phyloP scores from a whole-genome alignment of 352 stramenopile genomes.

The Pythium vanterpoolii region DNA sequence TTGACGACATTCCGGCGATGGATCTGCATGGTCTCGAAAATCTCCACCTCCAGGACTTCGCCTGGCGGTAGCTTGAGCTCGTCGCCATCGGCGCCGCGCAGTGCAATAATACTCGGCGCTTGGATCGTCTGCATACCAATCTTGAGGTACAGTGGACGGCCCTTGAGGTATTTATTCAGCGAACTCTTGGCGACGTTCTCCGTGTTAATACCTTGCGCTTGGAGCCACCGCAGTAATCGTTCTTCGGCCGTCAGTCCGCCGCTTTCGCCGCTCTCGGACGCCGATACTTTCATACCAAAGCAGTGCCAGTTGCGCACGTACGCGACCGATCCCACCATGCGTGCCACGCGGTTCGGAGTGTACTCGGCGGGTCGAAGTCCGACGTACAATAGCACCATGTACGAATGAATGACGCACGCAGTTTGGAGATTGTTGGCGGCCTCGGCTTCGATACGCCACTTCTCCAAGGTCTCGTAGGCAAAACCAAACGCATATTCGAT shows the following conservation, averaged over 20 bases:
- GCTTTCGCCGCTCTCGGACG: slow-evolving; percentile 39
- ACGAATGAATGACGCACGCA: slow-evolving; percentile 84
- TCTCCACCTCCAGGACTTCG: slow-evolving; percentile 82
- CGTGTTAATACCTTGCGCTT: slow-evolving; percentile 89
- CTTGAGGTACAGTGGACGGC: slow-evolving; percentile 83
- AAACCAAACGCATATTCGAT: slow-evolving; percentile 69
- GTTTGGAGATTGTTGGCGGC: slow-evolving; percentile 71
- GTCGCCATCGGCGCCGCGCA: slow-evolving; percentile 48
- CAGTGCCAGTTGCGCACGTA: slow-evolving; percentile 91
- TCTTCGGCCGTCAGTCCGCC: slow-evolving; percentile 65
- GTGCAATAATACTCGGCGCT: slow-evolving; percentile 76
- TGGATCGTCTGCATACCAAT: slow-evolving; percentile 87
- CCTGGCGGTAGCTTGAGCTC: slow-evolving; percentile 70
- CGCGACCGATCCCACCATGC: slow-evolving; percentile 78
- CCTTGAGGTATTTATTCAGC: slow-evolving; percentile 85
- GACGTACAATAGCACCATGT: slow-evolving; percentile 66
- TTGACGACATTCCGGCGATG: slow-evolving; percentile 75
- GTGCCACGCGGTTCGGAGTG: slow-evolving; percentile 53
- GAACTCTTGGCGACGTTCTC: slow-evolving; percentile 76
- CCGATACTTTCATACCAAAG: slow-evolving; percentile 84
- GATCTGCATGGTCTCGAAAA: slow-evolving; percentile 82
- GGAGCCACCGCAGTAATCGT: slow-evolving; percentile 81
- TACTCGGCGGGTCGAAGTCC: slow-evolving; percentile 71
- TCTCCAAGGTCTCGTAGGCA: slow-evolving; percentile 62
- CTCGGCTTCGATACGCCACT: slow-evolving; percentile 77